Base-by-base conservation (phyloP, 371 early-diverging fungal species). In the Dichotomocladium elegans region DNA sequence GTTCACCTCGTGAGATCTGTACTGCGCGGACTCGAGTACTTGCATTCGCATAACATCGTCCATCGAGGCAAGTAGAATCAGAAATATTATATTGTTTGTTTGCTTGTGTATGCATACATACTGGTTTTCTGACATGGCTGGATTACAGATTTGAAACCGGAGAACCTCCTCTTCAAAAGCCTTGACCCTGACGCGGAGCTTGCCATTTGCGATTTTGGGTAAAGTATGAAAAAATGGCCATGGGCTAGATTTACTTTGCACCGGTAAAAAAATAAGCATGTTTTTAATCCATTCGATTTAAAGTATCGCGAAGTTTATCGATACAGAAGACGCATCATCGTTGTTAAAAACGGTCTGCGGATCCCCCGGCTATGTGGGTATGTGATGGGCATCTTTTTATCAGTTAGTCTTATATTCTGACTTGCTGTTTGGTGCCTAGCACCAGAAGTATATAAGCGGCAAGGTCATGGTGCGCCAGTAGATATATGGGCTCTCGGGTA, bases 131-230 rank as follows among this genome's bases (percentile, higher is more conserved):
- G 1, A 41, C 33, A 43, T 9, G 28, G 17, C 41, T 17, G 17
- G 37, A 11, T 22, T 35, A 29, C 63, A 83, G 91, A 90, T 72
- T 66, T 93, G 61, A 90, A 93, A 54, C 90, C 91, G 7, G 91
- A 91, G 60, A 93, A 93, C 55, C 46, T 91, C 19, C 63, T 91
- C 27, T 91, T 87, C 58, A 74, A 80, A 53, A 79, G 79, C 48
- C 55, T 60, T 17, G 63, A 74, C 12, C 72, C 80, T 22, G 79
- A 84, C 43, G 66, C 89, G 6, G 76, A 72, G 42, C 70, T 87
- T 49, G 70, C 82, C 61, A 74, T 85, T 54, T 80, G 83, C 42
- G 84, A 86, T 58, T 84, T 88, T 66, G 87, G 85, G 79, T 80
- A 76, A 43, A 14, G 33, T 33, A 44, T 52, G 44, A 10, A 25